Conservation (phyloP, 805 yeast species). For the Ogataea pignaliae region DNA sequence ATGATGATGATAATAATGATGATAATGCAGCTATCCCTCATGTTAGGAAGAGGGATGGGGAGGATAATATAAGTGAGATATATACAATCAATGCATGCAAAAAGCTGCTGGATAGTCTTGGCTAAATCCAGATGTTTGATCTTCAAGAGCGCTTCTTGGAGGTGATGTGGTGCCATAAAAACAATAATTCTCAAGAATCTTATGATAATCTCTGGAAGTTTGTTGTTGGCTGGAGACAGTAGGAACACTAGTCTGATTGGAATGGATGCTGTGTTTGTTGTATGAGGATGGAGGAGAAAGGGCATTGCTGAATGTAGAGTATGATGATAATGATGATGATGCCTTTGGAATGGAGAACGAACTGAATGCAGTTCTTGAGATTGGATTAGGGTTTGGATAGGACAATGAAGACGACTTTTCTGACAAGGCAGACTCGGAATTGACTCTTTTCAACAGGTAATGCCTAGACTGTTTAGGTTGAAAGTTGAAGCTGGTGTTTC, state of each 20-base stretch:
- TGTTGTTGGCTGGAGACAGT: neutral
- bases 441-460: conserved; percentile 24
- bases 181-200: conserved; percentile 6
- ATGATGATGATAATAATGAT: no score
- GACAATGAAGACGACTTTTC: conserved; percentile 10
- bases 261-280: neutral
- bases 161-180: conserved; percentile 1
- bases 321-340: neutral
- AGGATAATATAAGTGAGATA: no score
- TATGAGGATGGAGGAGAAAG: neutral
- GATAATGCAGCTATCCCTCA: no score
- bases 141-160: neutral
- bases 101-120: no score
- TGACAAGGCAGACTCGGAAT: conserved; percentile 27
- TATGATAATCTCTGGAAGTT: conserved; percentile 7
- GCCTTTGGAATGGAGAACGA: neutral
- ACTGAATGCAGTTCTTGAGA: conserved; percentile 9
- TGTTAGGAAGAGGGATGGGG: no score
- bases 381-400: conserved; percentile 3
- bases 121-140: neutral
- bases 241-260: conserved; percentile 2
- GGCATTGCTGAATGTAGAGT: neutral
- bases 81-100: no score
- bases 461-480: conserved; percentile 24
- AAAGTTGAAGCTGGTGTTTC: conserved; percentile 10